Evolutionary conservation across 2,329 filamentous ascomycete species (phyloP).

Genomic region (Talaromyces amestolkiae): DNA sequence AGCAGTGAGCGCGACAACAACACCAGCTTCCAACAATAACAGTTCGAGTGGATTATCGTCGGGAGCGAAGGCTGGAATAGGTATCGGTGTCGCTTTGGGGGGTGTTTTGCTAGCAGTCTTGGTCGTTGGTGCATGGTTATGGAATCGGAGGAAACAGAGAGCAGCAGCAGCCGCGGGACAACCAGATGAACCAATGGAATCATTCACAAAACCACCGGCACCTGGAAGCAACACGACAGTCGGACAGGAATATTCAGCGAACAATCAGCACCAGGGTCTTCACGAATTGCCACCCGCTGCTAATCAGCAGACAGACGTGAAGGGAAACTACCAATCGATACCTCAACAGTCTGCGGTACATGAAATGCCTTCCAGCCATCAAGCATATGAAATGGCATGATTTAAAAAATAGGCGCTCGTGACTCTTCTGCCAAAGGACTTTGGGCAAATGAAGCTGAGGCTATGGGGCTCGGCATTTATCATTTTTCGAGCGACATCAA

Average conservation of each 20-base stretch:
- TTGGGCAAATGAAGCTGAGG: background rate
- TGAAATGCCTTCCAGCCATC: background rate
- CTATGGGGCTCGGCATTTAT: background rate
- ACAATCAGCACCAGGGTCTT: background rate
- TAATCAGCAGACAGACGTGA: background rate
- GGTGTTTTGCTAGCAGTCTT: background rate
- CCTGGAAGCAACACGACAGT: background rate
- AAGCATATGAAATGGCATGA: conserved; percentile 6
- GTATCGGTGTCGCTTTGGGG: background rate
- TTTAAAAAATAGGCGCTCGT: background rate
- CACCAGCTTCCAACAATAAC: background rate
- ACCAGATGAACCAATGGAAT: background rate
- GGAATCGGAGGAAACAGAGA: conserved; percentile 5
- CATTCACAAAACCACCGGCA: background rate
- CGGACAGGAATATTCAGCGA: background rate
- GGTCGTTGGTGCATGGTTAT: background rate
- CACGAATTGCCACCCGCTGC: background rate
- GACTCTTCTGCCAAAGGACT: background rate
- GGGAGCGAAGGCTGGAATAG: conserved; percentile 7
- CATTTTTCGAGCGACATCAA: background rate
- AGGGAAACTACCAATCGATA: background rate
- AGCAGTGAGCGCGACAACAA: background rate
- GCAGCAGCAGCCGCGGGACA: background rate
- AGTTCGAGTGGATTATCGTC: background rate
- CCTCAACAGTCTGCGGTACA: background rate